phyloP scores from a whole-genome alignment of 2,329 filamentous ascomycete genomes.

The Paramyrothecium roridum region DNA sequence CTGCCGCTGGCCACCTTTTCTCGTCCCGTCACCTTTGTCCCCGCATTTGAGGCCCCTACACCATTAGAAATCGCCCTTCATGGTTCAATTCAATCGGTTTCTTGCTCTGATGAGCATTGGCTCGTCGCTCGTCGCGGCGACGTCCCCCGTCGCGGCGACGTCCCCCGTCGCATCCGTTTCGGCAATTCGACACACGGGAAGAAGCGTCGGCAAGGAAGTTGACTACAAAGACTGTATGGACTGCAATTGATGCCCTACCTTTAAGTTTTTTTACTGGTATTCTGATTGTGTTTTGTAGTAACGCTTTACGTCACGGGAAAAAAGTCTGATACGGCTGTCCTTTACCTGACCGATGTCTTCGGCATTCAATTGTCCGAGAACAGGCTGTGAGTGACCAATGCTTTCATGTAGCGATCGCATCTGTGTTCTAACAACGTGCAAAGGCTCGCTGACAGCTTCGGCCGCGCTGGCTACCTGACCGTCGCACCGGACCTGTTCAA shows the following conservation, averaged over 20 bases:
- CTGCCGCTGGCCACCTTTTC: not conserved
- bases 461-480: constrained; percentile 20
- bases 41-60: not conserved
- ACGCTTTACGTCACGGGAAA: constrained; percentile 8
- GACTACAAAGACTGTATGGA: constrained; percentile 3
- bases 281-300: not conserved
- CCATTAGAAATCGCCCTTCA: not conserved
- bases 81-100: not conserved
- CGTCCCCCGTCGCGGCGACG: not conserved
- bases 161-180: not conserved
- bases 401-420: not conserved
- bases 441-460: constrained; percentile 20
- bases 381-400: constrained; percentile 5
- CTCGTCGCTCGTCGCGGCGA: not conserved
- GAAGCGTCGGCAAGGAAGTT: constrained; percentile 6
- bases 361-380: constrained; percentile 15
- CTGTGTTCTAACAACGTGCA: not conserved
- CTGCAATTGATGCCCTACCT: not conserved
- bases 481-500: constrained; percentile 20
- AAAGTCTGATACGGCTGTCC: constrained; percentile 7
- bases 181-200: constrained; percentile 9
- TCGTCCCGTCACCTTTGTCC: not conserved
- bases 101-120: not conserved
- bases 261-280: not conserved
- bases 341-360: constrained; percentile 21